Evolutionary conservation across 768 basidiomycete species (phyloP).

Genomic region (Epithele typhae): DNA sequence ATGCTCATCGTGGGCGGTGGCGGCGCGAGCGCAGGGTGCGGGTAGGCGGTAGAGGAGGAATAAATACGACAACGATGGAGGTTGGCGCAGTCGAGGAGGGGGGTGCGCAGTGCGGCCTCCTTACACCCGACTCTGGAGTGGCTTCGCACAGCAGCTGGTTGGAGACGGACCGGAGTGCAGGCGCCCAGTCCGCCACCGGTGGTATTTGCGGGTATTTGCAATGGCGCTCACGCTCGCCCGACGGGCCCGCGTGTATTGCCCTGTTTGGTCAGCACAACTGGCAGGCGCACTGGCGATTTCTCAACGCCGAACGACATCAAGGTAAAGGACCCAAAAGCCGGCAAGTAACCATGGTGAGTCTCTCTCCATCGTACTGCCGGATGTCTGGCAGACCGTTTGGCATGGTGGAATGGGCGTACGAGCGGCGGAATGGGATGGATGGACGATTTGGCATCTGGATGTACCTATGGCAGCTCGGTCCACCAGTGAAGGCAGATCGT

Average conservation of each 20-base stretch:
- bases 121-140: too few species aligned
- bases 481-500: slow-evolving; percentile 8
- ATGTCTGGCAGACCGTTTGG: slow-evolving; percentile 10
- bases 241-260: slow-evolving; percentile 19
- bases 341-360: slow-evolving; percentile 29
- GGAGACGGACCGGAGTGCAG: too few species aligned
- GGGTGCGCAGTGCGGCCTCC: too few species aligned
- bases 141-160: too few species aligned
- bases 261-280: slow-evolving; percentile 17
- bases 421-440: slow-evolving; percentile 33
- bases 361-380: slow-evolving; percentile 12
- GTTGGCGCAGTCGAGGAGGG: too few species aligned
- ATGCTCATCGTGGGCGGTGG: slow-evolving; percentile 17
- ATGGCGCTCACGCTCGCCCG: slow-evolving; percentile 5
- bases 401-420: slow-evolving; percentile 4
- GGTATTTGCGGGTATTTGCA: slow-evolving; percentile 14
- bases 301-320: slow-evolving; percentile 23
- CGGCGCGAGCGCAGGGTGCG: too few species aligned
- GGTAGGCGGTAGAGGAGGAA: too few species aligned
- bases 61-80: too few species aligned
- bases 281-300: slow-evolving; percentile 18
- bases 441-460: slow-evolving; percentile 25
- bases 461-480: slow-evolving; percentile 19
- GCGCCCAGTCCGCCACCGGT: too few species aligned
- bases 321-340: slow-evolving; percentile 25